Evolutionary conservation across 2,329 filamentous ascomycete species (phyloP).

Genomic region (Monosporascus sp.): DNA sequence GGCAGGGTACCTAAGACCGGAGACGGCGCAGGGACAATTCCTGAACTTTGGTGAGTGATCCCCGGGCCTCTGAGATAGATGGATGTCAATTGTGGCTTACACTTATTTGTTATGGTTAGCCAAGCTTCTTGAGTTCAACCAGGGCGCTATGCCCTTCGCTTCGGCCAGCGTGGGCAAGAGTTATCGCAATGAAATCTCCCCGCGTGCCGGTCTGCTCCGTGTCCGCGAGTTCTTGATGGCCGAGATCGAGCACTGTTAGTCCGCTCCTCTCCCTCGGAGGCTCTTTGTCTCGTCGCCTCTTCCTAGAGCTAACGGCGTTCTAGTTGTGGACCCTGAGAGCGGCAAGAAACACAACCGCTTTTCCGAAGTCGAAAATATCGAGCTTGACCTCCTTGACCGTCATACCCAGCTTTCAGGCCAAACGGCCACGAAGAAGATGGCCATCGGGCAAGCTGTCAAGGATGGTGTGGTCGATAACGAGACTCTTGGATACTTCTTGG

Average conservation of each 20-base stretch:
- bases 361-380: slow-evolving; percentile 73
- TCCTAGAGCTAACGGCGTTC: background rate
- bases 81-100: background rate
- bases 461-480: slow-evolving; percentile 88
- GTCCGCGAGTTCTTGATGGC: slow-evolving; percentile 98
- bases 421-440: slow-evolving; percentile 66
- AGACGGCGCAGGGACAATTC: slow-evolving; percentile 98
- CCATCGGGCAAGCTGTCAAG: slow-evolving; percentile 82
- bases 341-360: slow-evolving; percentile 95
- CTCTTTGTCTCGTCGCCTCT: background rate
- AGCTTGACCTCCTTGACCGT: slow-evolving; percentile 79
- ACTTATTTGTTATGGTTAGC: slow-evolving; percentile 29
- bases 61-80: background rate
- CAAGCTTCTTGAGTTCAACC: slow-evolving; percentile 95
- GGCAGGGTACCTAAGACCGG: slow-evolving; percentile 80
- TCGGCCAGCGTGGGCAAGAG: slow-evolving; percentile 97
- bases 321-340: slow-evolving; percentile 78
- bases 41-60: slow-evolving; percentile 64
- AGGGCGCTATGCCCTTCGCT: slow-evolving; percentile 91
- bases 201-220: slow-evolving; percentile 81
- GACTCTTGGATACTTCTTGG: slow-evolving; percentile 95
- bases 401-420: slow-evolving; percentile 82
- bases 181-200: slow-evolving; percentile 97
- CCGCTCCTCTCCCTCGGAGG: background rate
- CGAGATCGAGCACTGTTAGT: slow-evolving; percentile 81